Base-by-base conservation (phyloP, 2,329 filamentous ascomycete species). In the Calonectria ilicicola region DNA sequence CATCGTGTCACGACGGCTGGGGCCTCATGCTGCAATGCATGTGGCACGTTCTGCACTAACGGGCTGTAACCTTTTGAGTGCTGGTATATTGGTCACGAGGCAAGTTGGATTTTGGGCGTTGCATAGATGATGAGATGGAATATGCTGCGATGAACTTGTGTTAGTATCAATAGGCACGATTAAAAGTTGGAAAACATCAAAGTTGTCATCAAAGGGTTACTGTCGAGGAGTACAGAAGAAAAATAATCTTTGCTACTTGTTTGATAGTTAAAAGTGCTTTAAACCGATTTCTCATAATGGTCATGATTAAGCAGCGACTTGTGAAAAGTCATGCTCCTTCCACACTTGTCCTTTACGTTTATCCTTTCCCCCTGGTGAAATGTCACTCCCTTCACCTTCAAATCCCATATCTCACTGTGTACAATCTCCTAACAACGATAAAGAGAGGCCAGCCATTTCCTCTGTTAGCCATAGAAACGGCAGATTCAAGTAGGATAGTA, bases 221-320 rank as follows among this genome's bases (percentile, higher is more conserved):
- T 19, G 32, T 40, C 10, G 8, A 26, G 29, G 19, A 6, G n/a
- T 23, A 32, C 38, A 19, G 21, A 60, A 60, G 32, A 38, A 60
- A 40, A 60, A 60, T 8, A 40, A 32, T 58, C n/a, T 23, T 40
- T 60, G 53, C 27, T 27, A 27, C 44, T 40, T 60, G 14, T 38
- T 60, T 40, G n/a, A n/a, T 40, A 60, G 23, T 23, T 40, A 60
- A 26, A 17, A 15, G 12, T 60, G 14, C 35, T 14, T 40, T 27
- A 40, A 21, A 40, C 35, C 38, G 14, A 40, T 60, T 60, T 60
- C n/a, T 47, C 53, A 21, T 60, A 60, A 40, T 60, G 6, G 32
- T 60, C 35, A 40, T 60, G 35, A 46, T 62, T 46, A 53, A 63
- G 49, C 63, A 63, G 32, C 42, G 26, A n/a, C 51, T 51, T 53